Evolutionary conservation across 495 filamentous ascomycete genomes (phyloP), one percentile per base, ranked within the genome.

Genomic region (Oleoguttula mirabilis): DNA sequence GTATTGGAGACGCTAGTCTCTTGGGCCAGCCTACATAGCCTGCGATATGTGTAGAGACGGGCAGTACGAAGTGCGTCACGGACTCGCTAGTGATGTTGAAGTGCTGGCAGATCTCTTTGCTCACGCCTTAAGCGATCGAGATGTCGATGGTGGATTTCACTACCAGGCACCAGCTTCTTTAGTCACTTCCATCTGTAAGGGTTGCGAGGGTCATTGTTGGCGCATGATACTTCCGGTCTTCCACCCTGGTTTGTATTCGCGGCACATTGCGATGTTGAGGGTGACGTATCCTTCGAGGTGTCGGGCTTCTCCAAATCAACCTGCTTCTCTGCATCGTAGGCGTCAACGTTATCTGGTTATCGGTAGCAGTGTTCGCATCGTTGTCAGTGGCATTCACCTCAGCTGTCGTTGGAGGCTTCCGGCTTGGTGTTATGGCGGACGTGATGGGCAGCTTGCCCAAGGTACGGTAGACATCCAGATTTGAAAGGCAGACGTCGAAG

Each of bases 131-230:
- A 1, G 81, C 77, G 12, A 88, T 60, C 0, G 77, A 69, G 21
- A 74, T 79, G 2, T 75, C 75, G 52, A 87, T 71, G n/a, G 82
- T 85, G 24, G 72, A 77, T 60, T 86, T 87, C 55, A 83, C 57
- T 32, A 87, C 80, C 21, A 73, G 63, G 48, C 75, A 55, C 60
- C 10, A 63, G 49, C 47, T 85, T 86, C 54, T 67, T 75, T 32
- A 48, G 46, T 67, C 73, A 32, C 21, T 24, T 39, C 53, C 52
- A 61, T 33, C 60, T 58, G 43, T 62, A 57, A 2, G 59, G 58
- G 24, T 59, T 47, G 10, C 16, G 43, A 21, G 47, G 47, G 45
- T 64, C 60, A 16, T 46, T 40, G 38, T 52, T 36, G 0, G 41
- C 51, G 35, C 61, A 63, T 1, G 23, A 21, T n/a, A 50, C 34